phyloP scores from a whole-genome alignment of 108 stramenopile genomes.

The Cyclotella atomus region DNA sequence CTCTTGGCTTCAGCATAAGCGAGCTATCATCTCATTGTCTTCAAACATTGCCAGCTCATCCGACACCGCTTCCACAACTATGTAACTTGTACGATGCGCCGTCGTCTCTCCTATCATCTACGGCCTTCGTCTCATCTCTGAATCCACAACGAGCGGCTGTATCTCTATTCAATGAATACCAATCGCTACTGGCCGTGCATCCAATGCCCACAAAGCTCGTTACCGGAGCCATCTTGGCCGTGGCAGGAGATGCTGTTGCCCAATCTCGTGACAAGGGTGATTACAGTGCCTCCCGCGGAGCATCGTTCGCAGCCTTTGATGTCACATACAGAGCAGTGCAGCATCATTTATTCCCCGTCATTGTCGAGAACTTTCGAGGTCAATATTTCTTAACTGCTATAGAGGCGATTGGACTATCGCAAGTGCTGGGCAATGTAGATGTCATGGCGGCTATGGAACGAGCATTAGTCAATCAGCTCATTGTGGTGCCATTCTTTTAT shows the following conservation, averaged over 20 bases:
- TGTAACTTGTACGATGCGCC: not conserved
- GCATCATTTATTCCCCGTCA: slow-evolving; percentile 64
- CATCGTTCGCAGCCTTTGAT: slow-evolving; percentile 73
- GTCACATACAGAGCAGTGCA: slow-evolving; percentile 69
- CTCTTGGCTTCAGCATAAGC: too few relatives aligned
- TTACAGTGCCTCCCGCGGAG: slow-evolving; percentile 1
- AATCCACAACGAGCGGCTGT: not conserved
- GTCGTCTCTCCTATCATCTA: not conserved
- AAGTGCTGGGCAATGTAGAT: slow-evolving; percentile 19
- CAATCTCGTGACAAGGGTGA: not conserved
- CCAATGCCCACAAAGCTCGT: slow-evolving; percentile 1
- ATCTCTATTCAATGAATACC: slow-evolving; percentile 7
- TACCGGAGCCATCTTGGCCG: not conserved
- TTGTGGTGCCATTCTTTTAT: slow-evolving; percentile 75
- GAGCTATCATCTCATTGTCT: slow-evolving; percentile 2
- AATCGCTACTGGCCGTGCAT: not conserved
- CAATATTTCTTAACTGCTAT: slow-evolving; percentile 44
- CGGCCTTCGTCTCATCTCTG: not conserved
- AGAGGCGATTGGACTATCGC: slow-evolving; percentile 21
- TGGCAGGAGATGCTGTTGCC: slow-evolving; percentile 2
- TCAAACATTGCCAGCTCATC: not conserved
- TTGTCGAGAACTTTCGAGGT: slow-evolving; percentile 61
- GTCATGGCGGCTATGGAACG: slow-evolving; percentile 61
- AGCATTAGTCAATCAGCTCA: slow-evolving; percentile 68
- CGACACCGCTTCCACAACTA: not conserved